phyloP scores from a whole-genome alignment of 1,284 basidiomycete species.

The Tranzscheliella williamsii region DNA sequence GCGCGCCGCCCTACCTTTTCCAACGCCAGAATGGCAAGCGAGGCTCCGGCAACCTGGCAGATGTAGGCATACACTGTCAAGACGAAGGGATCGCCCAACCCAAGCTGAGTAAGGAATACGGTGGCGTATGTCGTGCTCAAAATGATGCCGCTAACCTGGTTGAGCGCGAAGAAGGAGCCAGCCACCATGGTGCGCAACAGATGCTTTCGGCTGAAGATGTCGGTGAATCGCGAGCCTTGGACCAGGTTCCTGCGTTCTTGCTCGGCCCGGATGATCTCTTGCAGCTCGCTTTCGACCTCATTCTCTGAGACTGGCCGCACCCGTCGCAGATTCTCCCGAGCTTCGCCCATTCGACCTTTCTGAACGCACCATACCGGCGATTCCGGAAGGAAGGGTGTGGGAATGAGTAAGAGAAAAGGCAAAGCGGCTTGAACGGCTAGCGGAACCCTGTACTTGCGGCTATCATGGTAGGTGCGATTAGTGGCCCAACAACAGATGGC shows the following conservation, averaged over 20 bases:
- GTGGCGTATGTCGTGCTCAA: constrained; percentile 48
- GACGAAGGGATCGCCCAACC: constrained; percentile 39
- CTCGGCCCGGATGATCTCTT: constrained; percentile 33
- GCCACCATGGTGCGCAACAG: constrained; percentile 42
- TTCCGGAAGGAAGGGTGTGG: constrained; percentile 37
- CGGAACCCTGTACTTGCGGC: constrained; percentile 35
- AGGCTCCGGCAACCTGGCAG: constrained; percentile 35
- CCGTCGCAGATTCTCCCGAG: constrained; percentile 21
- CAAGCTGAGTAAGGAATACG: constrained; percentile 43
- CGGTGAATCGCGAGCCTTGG: constrained; percentile 35
- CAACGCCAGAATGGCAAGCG: constrained; percentile 42
- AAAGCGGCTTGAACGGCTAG: constrained; percentile 39
- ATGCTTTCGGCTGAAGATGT: constrained; percentile 43
- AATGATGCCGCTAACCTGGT: constrained; percentile 51
- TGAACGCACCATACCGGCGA: constrained; percentile 44
- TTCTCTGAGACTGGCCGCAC: constrained; percentile 30
- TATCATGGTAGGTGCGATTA: constrained; percentile 18
- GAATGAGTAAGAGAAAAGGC: constrained; percentile 31
- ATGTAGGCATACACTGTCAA: constrained; percentile 41
- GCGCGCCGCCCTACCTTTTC: constrained; percentile 43
- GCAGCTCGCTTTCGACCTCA: constrained; percentile 41
- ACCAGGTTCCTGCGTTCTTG: constrained; percentile 34
- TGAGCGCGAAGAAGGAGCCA: constrained; percentile 48
- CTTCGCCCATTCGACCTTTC: constrained; percentile 43
- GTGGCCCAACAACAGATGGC: constrained; percentile 38